phyloP scores from a whole-genome alignment of 805 yeast species.

The Sporopachydermia quercuum region DNA sequence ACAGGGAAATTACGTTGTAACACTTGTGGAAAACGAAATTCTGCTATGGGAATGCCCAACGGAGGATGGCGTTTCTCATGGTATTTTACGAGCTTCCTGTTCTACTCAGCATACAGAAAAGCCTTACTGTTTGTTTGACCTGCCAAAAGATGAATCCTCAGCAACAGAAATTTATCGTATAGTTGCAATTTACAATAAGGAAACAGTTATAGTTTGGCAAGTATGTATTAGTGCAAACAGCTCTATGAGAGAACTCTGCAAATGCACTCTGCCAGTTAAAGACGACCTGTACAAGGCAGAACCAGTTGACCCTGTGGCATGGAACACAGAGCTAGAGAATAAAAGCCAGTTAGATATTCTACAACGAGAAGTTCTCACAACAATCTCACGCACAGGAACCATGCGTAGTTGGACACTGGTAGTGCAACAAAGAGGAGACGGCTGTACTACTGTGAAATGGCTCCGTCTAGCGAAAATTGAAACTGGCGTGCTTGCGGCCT shows the following conservation, averaged over 20 bases:
- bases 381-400: slow-evolving; percentile 38
- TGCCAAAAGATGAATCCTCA: slow-evolving; percentile 17
- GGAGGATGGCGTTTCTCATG: slow-evolving; percentile 8
- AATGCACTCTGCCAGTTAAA: slow-evolving; percentile 19
- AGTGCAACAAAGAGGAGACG: slow-evolving; percentile 6
- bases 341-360: slow-evolving; percentile 13
- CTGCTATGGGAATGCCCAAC: slow-evolving; percentile 33
- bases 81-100: slow-evolving; percentile 12
- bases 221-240: slow-evolving; percentile 9
- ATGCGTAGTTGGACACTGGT: slow-evolving; percentile 30
- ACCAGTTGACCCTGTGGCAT: slow-evolving; percentile 55
- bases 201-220: slow-evolving; percentile 27
- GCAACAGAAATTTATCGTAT: slow-evolving; percentile 25
- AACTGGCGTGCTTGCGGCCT: slow-evolving; percentile 40
- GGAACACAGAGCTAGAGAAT: slow-evolving; percentile 19
- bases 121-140: slow-evolving; percentile 19
- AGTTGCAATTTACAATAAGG: slow-evolving; percentile 33
- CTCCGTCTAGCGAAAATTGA: slow-evolving; percentile 29
- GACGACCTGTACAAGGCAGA: slow-evolving; percentile 30
- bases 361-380: slow-evolving; percentile 36
- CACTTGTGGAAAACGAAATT: slow-evolving; percentile 28
- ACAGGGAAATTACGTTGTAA: slow-evolving; percentile 29
- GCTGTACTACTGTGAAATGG: slow-evolving; percentile 40
- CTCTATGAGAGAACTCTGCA: background rate
- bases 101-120: slow-evolving; percentile 2